phyloP scores from a whole-genome alignment of 1,284 basidiomycete species.

The Cerrena zonata region DNA sequence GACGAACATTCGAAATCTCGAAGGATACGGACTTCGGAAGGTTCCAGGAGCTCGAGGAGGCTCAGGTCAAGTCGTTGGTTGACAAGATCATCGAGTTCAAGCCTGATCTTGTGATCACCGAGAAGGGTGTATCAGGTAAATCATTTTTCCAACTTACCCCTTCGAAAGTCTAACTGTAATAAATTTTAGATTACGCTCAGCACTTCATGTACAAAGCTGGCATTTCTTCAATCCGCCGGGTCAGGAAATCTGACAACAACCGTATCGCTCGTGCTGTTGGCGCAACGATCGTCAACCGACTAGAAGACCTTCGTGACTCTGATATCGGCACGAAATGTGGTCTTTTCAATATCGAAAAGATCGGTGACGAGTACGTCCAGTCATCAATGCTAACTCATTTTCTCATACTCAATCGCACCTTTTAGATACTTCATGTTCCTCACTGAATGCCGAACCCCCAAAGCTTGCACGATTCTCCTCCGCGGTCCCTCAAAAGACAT shows the following conservation, averaged over 20 bases:
- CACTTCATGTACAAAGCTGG: constrained; percentile 86
- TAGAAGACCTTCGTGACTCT: constrained; percentile 88
- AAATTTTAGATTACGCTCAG: constrained; percentile 80
- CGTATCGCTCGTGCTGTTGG: constrained; percentile 93
- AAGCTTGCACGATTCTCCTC: constrained; percentile 98
- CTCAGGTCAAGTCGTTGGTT: constrained; percentile 89
- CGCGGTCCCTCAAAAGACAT: constrained; percentile 98
- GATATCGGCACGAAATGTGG: constrained; percentile 93
- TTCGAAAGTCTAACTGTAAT: background rate
- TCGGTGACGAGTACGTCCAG: constrained; percentile 82
- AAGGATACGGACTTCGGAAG: constrained; percentile 92
- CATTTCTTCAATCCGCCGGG: constrained; percentile 87
- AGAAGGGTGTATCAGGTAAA: constrained; percentile 94
- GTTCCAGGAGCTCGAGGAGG: constrained; percentile 93
- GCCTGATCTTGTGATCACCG: constrained; percentile 92
- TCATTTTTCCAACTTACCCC: background rate
- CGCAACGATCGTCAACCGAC: constrained; percentile 93
- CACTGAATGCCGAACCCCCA: constrained; percentile 86
- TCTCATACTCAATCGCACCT: too few species aligned
- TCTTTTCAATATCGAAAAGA: constrained; percentile 92
- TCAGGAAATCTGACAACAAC: constrained; percentile 98
- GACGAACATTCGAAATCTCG: constrained; percentile 97
- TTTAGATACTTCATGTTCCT: constrained; percentile 94
- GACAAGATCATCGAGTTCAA: constrained; percentile 88
- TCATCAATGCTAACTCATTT: constrained; percentile 14